These are phyloP conservation scores for Austroboletus novae-zelandiae DNA, from an alignment of 1,284 basidiomycete genomes.

Conservation along the genomic window DNA sequence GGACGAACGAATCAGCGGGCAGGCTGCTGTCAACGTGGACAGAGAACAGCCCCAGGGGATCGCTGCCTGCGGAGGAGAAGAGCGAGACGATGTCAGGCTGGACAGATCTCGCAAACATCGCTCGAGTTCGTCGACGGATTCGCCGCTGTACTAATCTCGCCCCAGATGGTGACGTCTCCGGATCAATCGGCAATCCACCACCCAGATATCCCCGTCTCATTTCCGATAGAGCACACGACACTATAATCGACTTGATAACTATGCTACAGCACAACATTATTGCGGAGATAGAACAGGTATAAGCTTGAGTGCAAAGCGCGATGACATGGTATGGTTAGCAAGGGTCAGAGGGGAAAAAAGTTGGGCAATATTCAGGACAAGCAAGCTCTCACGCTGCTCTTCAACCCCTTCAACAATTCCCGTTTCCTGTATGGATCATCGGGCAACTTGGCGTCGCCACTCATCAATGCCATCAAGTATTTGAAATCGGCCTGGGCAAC, in stretches of 20 bases:
- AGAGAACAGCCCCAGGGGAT: conserved; percentile 61
- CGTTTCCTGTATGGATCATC: conserved; percentile 49
- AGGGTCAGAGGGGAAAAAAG: conserved; percentile 1
- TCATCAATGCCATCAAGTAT: conserved; percentile 64
- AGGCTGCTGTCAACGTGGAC: conserved; percentile 49
- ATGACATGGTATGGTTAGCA: conserved; percentile 10
- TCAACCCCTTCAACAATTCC: conserved; percentile 55
- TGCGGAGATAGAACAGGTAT: conserved; percentile 13
- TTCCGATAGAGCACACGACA: neutral
- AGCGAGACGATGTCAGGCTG: conserved; percentile 71
- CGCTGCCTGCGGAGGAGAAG: conserved; percentile 74
- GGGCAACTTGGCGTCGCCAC: conserved; percentile 48
- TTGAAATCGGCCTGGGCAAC: conserved; percentile 85
- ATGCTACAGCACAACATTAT: conserved; percentile 10
- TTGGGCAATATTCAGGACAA: conserved; percentile 12
- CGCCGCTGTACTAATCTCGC: conserved; percentile 14
- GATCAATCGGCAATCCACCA: conserved; percentile 4
- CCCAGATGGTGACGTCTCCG: conserved; percentile 16
- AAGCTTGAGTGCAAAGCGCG: neutral
- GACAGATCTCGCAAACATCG: conserved; percentile 53
- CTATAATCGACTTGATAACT: conserved; percentile 3
- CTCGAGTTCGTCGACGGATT: conserved; percentile 13
- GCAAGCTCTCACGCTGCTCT: conserved; percentile 34
- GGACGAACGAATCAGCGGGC: conserved; percentile 63
- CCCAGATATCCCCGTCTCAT: neutral